Evolutionary conservation across 495 filamentous ascomycete genomes (phyloP).

Genomic region (Penicillium egyptiacum): DNA sequence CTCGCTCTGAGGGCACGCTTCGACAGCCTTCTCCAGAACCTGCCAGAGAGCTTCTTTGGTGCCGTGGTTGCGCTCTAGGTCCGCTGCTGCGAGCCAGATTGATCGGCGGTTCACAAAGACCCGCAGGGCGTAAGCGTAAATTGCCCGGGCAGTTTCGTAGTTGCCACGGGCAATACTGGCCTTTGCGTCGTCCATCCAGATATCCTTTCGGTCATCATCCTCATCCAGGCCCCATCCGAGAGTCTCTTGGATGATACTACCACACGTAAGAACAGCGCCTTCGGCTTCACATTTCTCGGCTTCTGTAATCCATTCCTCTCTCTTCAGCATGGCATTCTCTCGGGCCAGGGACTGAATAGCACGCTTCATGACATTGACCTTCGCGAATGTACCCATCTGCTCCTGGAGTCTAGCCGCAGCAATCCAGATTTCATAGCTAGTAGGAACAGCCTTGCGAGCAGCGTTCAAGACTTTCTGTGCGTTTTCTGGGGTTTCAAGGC

Average conservation of each 20-base stretch:
- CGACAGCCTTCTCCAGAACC: constrained; percentile 87
- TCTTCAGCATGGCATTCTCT: constrained; percentile 92
- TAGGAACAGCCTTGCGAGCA: constrained; percentile 88
- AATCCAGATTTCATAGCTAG: constrained; percentile 94
- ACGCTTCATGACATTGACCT: constrained; percentile 89
- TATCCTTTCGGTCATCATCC: constrained; percentile 93
- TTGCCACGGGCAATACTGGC: constrained; percentile 71
- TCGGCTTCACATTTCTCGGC: constrained; percentile 95
- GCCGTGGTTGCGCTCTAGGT: constrained; percentile 88
- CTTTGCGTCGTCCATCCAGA: constrained; percentile 92
- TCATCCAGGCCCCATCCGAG: constrained; percentile 92
- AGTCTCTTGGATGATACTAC: constrained; percentile 86
- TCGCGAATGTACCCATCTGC: constrained; percentile 72
- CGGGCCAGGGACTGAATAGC: constrained; percentile 86
- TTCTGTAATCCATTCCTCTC: constrained; percentile 95
- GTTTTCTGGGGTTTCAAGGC: constrained; percentile 83
- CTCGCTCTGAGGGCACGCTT: constrained; percentile 85
- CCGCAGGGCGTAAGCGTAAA: constrained; percentile 86
- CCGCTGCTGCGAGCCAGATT: constrained; percentile 84
- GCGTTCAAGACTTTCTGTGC: constrained; percentile 94
- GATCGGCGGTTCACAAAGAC: constrained; percentile 81
- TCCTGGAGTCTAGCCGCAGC: constrained; percentile 90
- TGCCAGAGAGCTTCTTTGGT: constrained; percentile 78
- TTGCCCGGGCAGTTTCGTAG: constrained; percentile 88
- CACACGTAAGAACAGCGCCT: constrained; percentile 81